phyloP scores from a whole-genome alignment of 2,329 filamentous ascomycete genomes.

The Stagonosporopsis cucurbitacearum region DNA sequence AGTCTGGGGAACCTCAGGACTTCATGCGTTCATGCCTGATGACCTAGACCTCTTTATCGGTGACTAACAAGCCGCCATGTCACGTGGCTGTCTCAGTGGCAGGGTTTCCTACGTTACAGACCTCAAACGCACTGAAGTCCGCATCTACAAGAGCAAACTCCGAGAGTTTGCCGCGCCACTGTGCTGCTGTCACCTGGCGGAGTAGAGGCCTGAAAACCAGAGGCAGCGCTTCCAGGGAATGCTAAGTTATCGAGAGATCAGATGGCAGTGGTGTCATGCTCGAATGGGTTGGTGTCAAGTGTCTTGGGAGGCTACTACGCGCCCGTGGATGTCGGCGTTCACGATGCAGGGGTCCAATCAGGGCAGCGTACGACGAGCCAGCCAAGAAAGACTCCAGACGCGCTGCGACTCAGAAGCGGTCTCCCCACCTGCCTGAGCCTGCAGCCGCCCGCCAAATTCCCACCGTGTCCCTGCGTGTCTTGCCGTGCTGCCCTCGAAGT shows the following conservation, averaged over 20 bases:
- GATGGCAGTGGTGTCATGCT: slow-evolving; percentile 39
- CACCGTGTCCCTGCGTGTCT: slow-evolving; percentile 38
- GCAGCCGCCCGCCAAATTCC: slow-evolving; percentile 47
- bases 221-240: slow-evolving; percentile 24
- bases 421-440: slow-evolving; percentile 46
- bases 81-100: slow-evolving; percentile 48
- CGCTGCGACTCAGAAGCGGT: slow-evolving; percentile 46
- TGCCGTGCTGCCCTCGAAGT: slow-evolving; percentile 37
- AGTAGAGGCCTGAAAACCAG: slow-evolving; percentile 6
- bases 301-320: slow-evolving; percentile 34
- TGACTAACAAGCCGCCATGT: slow-evolving; percentile 27
- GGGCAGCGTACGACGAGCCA: slow-evolving; percentile 25
- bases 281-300: slow-evolving; percentile 31
- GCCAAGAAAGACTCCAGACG: slow-evolving; percentile 47
- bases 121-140: slow-evolving; percentile 44
- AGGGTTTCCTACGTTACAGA: slow-evolving; percentile 46
- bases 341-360: slow-evolving; percentile 42
- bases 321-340: slow-evolving; percentile 41
- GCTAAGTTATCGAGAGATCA: slow-evolving; percentile 19
- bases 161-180: slow-evolving; percentile 18
- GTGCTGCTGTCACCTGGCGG: slow-evolving; percentile 21
- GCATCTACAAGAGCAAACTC: slow-evolving; percentile 23
- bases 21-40: slow-evolving; percentile 48
- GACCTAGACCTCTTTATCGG: slow-evolving; percentile 23
- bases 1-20: slow-evolving; percentile 31